A percentile compares a stretch with the other conserved stretches of the same genome.
Evolutionary conservation across 495 filamentous ascomycete genomes (phyloP).

Genomic region (Penicillium cosmopolitanum): DNA sequence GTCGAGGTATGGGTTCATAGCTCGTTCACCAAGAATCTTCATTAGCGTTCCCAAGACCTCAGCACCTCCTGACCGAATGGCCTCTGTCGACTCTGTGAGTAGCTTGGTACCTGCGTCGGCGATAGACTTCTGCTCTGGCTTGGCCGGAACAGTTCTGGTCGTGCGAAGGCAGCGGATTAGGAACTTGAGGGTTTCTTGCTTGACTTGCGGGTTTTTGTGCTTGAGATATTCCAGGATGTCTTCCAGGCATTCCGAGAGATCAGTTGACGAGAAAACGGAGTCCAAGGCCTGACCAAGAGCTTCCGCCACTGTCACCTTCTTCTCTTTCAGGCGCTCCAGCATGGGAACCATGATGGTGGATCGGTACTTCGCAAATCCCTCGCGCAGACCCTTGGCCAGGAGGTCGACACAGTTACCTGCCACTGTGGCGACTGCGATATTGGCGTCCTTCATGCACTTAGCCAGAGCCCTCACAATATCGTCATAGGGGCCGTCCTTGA

Average conservation of each 20-base stretch:
- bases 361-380: constrained; percentile 78
- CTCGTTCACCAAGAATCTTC: constrained; percentile 97
- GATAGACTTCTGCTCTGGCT: constrained; percentile 81
- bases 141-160: constrained; percentile 79
- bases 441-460: constrained; percentile 98
- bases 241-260: constrained; percentile 81
- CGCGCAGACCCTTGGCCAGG: constrained; percentile 85
- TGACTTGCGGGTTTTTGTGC: constrained; percentile 97
- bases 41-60: constrained; percentile 93
- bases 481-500: constrained; percentile 87
- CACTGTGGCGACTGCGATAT: constrained; percentile 90
- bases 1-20: constrained; percentile 96
- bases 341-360: constrained; percentile 79
- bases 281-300: constrained; percentile 84
- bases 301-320: constrained; percentile 89
- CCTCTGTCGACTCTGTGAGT: constrained; percentile 84
- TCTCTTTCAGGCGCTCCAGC: constrained; percentile 94
- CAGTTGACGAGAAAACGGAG: constrained; percentile 79
- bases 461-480: constrained; percentile 82
- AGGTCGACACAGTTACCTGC: constrained; percentile 93
- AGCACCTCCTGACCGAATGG: constrained; percentile 81
- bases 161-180: constrained; percentile 84
- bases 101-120: constrained; percentile 86
- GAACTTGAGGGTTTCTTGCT: constrained; percentile 91
- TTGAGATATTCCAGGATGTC: constrained; percentile 83